Evolutionary conservation across 176 grass and related monocot species (phyloP), one percentile per base, ranked within the genome.

Genomic region (Cenchrus americanus): DNA sequence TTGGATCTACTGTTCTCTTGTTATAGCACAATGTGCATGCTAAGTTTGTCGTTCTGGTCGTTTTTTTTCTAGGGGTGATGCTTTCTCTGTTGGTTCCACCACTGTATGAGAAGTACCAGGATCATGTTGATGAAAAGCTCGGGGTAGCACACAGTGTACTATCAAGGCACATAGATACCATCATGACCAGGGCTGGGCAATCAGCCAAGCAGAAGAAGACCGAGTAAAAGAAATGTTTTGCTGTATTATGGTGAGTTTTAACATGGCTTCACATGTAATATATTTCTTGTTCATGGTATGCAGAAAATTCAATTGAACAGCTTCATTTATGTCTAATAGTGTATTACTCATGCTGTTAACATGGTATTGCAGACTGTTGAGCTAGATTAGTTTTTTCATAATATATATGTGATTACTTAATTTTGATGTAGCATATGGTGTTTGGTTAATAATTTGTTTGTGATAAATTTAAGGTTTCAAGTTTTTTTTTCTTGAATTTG

Each of bases 191-290:
- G 82, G 80, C 84, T 14, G 86, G 74, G 40, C 64, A 85, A 73
- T 77, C 93, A 62, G 67, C 48, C 59, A 96, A 99, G 86, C 83
- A 99, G 87, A 99, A 99, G 93, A 99, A 99, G 87, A 87, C 88
- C 0, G 86, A 96, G 84, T 99, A 90, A 83, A 68, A 68, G 68
- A 66, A 53, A 53, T 80, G 22, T 70, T 61, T 73, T 19, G 17
- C 50, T 42, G 0, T 70, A 75, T 51, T 86, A 34, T 46, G 78
- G 88, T 87, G 84, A 87, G 89, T 79, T 69, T 23, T 55, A 30
- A 71, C 2, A 61, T 11, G 27, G 26, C 21, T 48, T 47, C 7
- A 61, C 10, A 13, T 86, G 19, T 34, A n/a, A 52, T 58, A 15
- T 57, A 26, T 63, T 22, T n/a, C 57, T 32, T 49, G 26, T 78